Evolutionary conservation across 2,329 filamentous ascomycete genomes (phyloP).

Genomic region (Zasmidium angulare): DNA sequence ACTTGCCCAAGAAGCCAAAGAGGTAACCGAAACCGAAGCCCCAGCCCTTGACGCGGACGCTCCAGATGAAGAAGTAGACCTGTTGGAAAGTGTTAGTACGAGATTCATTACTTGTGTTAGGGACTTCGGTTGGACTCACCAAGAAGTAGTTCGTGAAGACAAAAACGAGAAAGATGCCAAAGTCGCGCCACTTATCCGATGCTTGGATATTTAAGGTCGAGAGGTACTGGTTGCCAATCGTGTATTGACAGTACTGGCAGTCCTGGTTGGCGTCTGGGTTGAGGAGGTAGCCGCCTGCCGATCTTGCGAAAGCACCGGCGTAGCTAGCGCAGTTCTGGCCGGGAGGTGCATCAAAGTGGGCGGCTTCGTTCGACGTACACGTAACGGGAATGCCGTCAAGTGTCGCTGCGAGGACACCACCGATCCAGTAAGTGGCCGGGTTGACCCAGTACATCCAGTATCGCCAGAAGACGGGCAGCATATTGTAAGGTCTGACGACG

Average conservation of each 20-base stretch:
- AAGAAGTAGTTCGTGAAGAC: constrained; percentile 48
- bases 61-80: constrained; percentile 65
- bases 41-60: constrained; percentile 68
- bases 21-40: constrained; percentile 65
- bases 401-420: constrained; percentile 66
- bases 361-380: constrained; percentile 67
- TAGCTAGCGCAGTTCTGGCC: constrained; percentile 42
- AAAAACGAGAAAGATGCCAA: constrained; percentile 72
- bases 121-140: constrained; percentile 3
- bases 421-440: constrained; percentile 76
- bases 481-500: constrained; percentile 35
- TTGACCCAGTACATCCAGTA: constrained; percentile 77
- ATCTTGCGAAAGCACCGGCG: constrained; percentile 29
- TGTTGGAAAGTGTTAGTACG: background rate
- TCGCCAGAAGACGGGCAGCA: constrained; percentile 45
- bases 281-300: constrained; percentile 54
- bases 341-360: constrained; percentile 60
- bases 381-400: constrained; percentile 63
- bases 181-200: constrained; percentile 68
- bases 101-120: background rate
- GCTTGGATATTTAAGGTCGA: constrained; percentile 55
- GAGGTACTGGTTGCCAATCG: constrained; percentile 65
- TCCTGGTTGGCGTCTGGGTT: constrained; percentile 56
- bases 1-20: constrained; percentile 50
- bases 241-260: constrained; percentile 72